Evolutionary conservation across 768 basidiomycete species (phyloP).

Genomic region (Tylopilus subfusipes): DNA sequence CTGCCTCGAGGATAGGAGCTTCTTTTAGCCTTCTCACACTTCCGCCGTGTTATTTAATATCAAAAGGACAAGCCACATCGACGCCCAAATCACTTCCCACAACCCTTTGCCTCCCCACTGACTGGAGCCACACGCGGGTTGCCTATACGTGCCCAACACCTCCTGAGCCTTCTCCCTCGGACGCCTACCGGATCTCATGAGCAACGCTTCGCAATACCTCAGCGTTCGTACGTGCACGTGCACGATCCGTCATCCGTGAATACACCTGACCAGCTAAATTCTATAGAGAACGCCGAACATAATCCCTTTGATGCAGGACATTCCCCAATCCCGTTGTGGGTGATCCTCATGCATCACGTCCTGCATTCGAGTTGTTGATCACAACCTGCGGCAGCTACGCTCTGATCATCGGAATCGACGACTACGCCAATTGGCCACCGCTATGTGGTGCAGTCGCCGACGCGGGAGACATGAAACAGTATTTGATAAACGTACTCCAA

Average conservation of each 20-base stretch:
- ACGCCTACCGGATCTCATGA: background rate
- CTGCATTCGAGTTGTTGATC: no score
- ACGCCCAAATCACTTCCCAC: background rate
- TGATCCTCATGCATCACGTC: background rate
- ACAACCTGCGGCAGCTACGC: constrained; percentile 28
- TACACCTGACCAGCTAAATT: background rate
- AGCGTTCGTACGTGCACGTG: background rate
- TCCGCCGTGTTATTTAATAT: no score
- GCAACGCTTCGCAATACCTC: background rate
- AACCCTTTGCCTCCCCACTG: no score
- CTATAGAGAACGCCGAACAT: background rate
- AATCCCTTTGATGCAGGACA: background rate
- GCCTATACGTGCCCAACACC: no score
- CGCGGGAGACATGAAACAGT: constrained; percentile 36
- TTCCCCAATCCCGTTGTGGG: background rate
- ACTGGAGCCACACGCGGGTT: no score
- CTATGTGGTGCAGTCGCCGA: constrained; percentile 31
- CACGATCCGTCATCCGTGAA: background rate
- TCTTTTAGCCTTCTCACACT: no score
- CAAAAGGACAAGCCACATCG: background rate
- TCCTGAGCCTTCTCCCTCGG: no score
- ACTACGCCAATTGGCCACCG: constrained; percentile 29
- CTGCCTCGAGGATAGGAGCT: background rate
- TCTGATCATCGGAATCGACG: constrained; percentile 43
- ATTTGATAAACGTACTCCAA: constrained; percentile 27